Percentiles rank a stretch among this genome's conserved stretches.
These are phyloP conservation scores for Diplocarpon rosae DNA, from an alignment of 2,329 filamentous ascomycete genomes.

Conservation along the genomic window DNA sequence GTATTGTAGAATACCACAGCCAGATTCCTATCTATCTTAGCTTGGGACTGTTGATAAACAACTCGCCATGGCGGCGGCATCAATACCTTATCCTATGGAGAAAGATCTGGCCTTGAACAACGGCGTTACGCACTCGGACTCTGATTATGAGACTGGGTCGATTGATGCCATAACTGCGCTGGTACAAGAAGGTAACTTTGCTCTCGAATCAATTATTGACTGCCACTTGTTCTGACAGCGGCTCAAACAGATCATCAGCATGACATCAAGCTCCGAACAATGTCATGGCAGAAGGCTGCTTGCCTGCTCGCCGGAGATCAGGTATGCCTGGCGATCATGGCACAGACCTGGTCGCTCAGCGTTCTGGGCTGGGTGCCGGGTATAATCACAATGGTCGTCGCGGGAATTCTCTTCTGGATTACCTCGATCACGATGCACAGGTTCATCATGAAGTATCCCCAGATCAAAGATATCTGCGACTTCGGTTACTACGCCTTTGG, in stretches of 20 bases:
- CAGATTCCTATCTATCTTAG: too few relatives aligned
- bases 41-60: too few relatives aligned
- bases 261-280: slow-evolving; percentile 41
- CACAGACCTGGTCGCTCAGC: slow-evolving; percentile 36
- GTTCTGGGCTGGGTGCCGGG: slow-evolving; percentile 37
- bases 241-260: slow-evolving; percentile 31
- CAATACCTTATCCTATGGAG: too few relatives aligned
- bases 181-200: slow-evolving; percentile 22
- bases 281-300: slow-evolving; percentile 41
- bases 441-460: slow-evolving; percentile 40
- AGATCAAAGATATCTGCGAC: slow-evolving; percentile 39
- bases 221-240: not conserved
- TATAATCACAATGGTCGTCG: slow-evolving; percentile 35
- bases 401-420: slow-evolving; percentile 37
- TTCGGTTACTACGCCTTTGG: slow-evolving; percentile 38
- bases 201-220: not conserved
- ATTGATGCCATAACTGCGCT: slow-evolving; percentile 19
- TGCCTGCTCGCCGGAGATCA: slow-evolving; percentile 38
- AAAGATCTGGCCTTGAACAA: too few relatives aligned
- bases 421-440: slow-evolving; percentile 41
- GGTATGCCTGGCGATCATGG: slow-evolving; percentile 41
- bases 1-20: too few relatives aligned
- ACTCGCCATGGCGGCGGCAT: too few relatives aligned
- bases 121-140: not conserved
- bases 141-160: not conserved